Base-by-base conservation (phyloP, 2,329 filamentous ascomycete genomes). In the Fusarium sp. region DNA sequence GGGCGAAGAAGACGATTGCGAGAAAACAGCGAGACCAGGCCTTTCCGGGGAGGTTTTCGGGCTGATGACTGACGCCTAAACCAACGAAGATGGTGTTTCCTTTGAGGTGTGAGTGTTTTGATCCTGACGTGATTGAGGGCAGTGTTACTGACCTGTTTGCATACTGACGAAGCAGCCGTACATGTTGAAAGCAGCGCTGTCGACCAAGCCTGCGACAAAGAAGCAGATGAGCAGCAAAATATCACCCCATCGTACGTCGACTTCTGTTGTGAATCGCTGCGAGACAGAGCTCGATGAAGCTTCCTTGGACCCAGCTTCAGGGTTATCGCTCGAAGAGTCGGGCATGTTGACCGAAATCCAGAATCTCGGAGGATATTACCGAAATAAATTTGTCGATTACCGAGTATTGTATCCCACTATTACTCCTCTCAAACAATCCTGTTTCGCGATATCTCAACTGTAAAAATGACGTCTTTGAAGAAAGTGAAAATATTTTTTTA, bases 91-190 rank as follows among this genome's bases (percentile, higher is more conserved):
- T 75, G 49, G 73, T 75, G 61, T 75, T 75, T 65, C 73, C 73
- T 75, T 9, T 2, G 2, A 2, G 2, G 3, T 44, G 51, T 71
- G 36, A 56, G 52, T 36, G 2, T n/a, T 7, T 22, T 24, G 22
- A 4, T 10, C 28, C 1, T 3, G 10, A 7, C 11, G 13, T 17
- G 5, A 7, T 18, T 7, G 20, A 24, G 9, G 20, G 14, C 34
- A 11, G 6, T 7, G 6, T 28, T 7, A 56, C 69, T 54, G 15
- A 75, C 73, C 73, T 51, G 73, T 75, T 11, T 75, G 73, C 73
- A 75, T 75, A 68, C 73, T 75, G 46, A 75, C 73, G 63, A 75
- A 75, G 52, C 73, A 75, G 2, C 73, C 73, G 7, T 75, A 75
- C 73, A 75, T 69, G 59, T 73, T 75, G 26, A 75, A 75, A 2